phyloP scores from a whole-genome alignment of 2,329 filamentous ascomycete species.

The Pestalotiopsis sp. region DNA sequence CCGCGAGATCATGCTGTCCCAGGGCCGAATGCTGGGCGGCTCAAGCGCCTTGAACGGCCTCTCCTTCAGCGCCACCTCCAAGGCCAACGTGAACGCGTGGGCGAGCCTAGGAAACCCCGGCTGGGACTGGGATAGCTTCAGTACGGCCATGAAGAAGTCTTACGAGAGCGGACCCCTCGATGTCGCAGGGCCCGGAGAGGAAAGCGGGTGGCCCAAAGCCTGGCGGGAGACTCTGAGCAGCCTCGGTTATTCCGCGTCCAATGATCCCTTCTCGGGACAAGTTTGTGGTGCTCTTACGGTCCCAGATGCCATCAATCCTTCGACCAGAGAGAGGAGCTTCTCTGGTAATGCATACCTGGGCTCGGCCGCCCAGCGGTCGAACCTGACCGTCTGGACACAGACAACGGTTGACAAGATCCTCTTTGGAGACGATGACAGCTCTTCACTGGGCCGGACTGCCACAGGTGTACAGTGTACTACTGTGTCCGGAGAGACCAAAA shows the following conservation, averaged over 20 bases:
- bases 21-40: conserved; percentile 35
- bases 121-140: conserved; percentile 25
- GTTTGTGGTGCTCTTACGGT: conserved; percentile 10
- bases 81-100: conserved; percentile 30
- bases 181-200: conserved; percentile 11
- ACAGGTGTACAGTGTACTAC: neutral
- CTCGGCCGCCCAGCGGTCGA: conserved; percentile 1
- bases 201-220: conserved; percentile 12
- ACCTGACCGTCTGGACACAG: conserved; percentile 18
- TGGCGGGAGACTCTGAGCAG: conserved; percentile 15
- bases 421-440: conserved; percentile 10
- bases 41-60: conserved; percentile 32
- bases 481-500: conserved; percentile 18
- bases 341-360: conserved; percentile 19
- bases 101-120: conserved; percentile 28
- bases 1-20: conserved; percentile 27
- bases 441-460: neutral
- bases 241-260: conserved; percentile 15
- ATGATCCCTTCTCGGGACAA: conserved; percentile 15
- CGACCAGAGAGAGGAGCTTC: conserved; percentile 17
- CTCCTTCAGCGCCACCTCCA: conserved; percentile 29
- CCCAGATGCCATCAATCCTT: conserved; percentile 17
- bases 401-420: conserved; percentile 15
- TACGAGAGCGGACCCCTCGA: conserved; percentile 14
- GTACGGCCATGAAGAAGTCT: conserved; percentile 14